Percentiles rank a stretch among this genome's conserved stretches.
Conservation (phyloP, 2,329 filamentous ascomycete genomes). For the Lecanicillium sp. region DNA sequence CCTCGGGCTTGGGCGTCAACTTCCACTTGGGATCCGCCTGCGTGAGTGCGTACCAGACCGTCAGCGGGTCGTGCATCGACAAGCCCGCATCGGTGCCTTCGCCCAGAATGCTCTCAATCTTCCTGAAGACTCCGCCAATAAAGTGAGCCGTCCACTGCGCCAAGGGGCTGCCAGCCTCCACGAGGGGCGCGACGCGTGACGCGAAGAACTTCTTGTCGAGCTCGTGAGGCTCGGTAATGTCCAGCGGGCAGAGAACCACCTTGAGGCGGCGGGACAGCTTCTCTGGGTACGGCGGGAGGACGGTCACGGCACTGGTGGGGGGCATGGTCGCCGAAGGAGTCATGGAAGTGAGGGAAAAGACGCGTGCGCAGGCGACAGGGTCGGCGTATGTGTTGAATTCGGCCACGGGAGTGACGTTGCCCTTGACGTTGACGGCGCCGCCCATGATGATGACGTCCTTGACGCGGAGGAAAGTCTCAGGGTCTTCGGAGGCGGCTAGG, state of each 20-base stretch:
- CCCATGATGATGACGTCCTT: constrained; percentile 97
- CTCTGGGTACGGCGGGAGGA: constrained; percentile 54
- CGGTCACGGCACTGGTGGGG: constrained; percentile 44
- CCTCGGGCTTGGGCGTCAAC: constrained; percentile 54
- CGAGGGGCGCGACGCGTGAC: constrained; percentile 43
- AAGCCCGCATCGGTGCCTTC: constrained; percentile 51
- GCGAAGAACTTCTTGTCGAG: constrained; percentile 55
- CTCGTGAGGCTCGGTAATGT: constrained; percentile 67
- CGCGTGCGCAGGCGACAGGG: constrained; percentile 64
- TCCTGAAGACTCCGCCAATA: constrained; percentile 60
- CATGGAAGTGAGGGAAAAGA: constrained; percentile 70
- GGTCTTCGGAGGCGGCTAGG: constrained; percentile 78
- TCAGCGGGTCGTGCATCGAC: constrained; percentile 70
- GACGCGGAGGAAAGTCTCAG: constrained; percentile 78
- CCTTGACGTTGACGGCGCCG: constrained; percentile 68
- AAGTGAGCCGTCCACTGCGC: constrained; percentile 68
- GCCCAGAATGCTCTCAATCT: constrained; percentile 56
- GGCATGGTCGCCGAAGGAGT: constrained; percentile 76
- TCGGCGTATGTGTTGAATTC: constrained; percentile 98
- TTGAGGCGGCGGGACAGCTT: constrained; percentile 56
- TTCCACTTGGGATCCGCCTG: constrained; percentile 51
- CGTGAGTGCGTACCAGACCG: constrained; percentile 70
- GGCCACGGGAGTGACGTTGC: constrained; percentile 78
- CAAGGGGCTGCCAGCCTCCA: constrained; percentile 60
- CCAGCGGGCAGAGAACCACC: constrained; percentile 66